These are phyloP conservation scores for Clathrospora elynae DNA, from an alignment of 2,329 filamentous ascomycete genomes.

Conservation along the genomic window DNA sequence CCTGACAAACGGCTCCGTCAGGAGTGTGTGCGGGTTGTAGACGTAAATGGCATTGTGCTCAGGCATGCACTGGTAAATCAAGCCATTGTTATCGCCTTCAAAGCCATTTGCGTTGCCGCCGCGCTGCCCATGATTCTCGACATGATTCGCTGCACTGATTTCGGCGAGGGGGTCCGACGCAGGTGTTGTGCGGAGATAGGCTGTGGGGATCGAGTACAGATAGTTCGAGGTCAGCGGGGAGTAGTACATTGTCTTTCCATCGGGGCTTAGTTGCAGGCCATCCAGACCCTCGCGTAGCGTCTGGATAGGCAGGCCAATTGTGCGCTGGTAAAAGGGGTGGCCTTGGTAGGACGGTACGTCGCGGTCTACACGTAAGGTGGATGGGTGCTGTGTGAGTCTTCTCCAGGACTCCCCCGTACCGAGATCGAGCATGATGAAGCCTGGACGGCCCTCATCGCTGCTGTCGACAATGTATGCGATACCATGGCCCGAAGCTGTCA, in stretches of 20 bases:
- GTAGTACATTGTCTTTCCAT: slow-evolving; percentile 55
- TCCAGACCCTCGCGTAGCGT: slow-evolving; percentile 55
- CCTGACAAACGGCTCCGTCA: slow-evolving; percentile 51
- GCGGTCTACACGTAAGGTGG: slow-evolving; percentile 43
- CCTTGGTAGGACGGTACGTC: slow-evolving; percentile 56
- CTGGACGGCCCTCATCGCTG: slow-evolving; percentile 53
- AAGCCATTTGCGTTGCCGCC: slow-evolving; percentile 58
- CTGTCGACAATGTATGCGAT: slow-evolving; percentile 60
- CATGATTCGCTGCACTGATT: slow-evolving; percentile 53
- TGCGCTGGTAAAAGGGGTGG: slow-evolving; percentile 50
- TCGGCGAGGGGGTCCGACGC: slow-evolving; percentile 52
- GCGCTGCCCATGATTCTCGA: slow-evolving; percentile 53
- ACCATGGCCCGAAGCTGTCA: slow-evolving; percentile 51
- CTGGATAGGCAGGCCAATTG: slow-evolving; percentile 39
- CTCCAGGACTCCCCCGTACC: slow-evolving; percentile 56
- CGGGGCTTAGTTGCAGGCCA: slow-evolving; percentile 55
- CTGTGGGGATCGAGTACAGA: slow-evolving; percentile 54
- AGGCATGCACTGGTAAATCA: slow-evolving; percentile 56
- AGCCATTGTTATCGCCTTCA: slow-evolving; percentile 56
- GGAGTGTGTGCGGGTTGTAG: slow-evolving; percentile 51
- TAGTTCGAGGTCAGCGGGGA: slow-evolving; percentile 51
- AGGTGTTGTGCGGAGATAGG: slow-evolving; percentile 46
- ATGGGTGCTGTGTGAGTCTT: slow-evolving; percentile 51
- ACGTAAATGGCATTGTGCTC: slow-evolving; percentile 56
- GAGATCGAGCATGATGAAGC: slow-evolving; percentile 57